Evolutionary conservation across 2,329 filamentous ascomycete species (phyloP), one percentile per base, ranked within the genome.

Genomic region (Aureobasidium pullulans): DNA sequence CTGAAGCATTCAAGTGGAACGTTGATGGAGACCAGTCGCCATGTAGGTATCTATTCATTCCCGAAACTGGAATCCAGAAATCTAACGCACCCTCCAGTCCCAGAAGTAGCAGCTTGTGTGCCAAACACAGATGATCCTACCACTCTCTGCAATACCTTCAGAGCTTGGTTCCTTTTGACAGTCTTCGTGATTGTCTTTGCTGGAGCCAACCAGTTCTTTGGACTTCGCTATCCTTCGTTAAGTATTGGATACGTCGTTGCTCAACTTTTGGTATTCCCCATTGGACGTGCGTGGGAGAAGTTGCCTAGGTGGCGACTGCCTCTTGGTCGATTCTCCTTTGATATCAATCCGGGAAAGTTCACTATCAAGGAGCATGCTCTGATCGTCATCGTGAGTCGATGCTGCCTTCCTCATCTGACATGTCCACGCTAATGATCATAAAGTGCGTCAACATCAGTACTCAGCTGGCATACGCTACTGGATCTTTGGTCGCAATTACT

Each of bases 91-190:
- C 10, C 15, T 40, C 8, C 15, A 40, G 37, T 40, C 15, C 37
- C 37, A n/a, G 37, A 40, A 40, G 37, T 40, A 1, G 37, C 37
- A 15, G 37, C 37, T 40, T 40, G 37, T 16, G 29, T 47, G 9
- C 23, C 15, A 2, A 29, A 32, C 11, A 47, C 11, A 47, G 31
- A 23, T 16, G 16, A 37, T 23, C 9, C 23, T 3, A 37, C 6
- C 5, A 40, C 6, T 28, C 32, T 28, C 19, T 39, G 34, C 10
- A n/a, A 4, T 29, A 23, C 67, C n/a, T 59, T 72, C 23, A 64
- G 66, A 52, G 66, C 68, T 13, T 72, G 70, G 69, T 48, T 68
- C 10, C 59, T 72, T 28, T 69, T 69, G 15, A 59, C 69, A 28
- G 59, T 65, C n/a, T 64, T 71, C 34, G 62, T 66, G 42, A 65